Conservation (phyloP, 495 filamentous ascomycete species). For the Aspergillus egyptiacus region DNA sequence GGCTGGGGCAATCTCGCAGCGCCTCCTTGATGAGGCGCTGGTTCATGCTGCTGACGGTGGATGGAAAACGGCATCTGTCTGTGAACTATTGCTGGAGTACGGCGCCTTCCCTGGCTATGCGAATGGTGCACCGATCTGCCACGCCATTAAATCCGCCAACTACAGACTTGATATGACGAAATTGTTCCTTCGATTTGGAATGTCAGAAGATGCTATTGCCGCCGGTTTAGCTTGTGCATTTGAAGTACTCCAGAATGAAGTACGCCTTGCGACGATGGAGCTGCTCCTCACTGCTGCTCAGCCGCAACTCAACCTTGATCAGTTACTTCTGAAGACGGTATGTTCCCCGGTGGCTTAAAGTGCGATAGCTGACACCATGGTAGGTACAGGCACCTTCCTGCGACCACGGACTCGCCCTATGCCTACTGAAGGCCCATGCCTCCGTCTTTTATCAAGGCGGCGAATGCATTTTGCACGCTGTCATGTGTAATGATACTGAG, state of each 20-base stretch:
- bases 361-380: background rate
- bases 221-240: constrained; percentile 4
- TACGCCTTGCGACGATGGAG: background rate
- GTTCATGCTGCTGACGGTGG: constrained; percentile 1
- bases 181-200: background rate
- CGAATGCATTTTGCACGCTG: constrained; percentile 6
- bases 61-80: constrained; percentile 5
- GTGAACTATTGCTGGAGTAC: constrained; percentile 6
- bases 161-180: background rate
- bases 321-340: constrained; percentile 7
- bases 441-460: constrained; percentile 8
- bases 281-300: constrained; percentile 1
- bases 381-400: constrained; percentile 3
- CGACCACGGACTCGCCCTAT: background rate
- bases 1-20: background rate
- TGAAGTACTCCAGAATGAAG: background rate
- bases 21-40: constrained; percentile 8
- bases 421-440: background rate
- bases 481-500: constrained; percentile 7
- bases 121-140: constrained; percentile 2
- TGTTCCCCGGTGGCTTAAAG: background rate
- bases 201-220: constrained; percentile 3
- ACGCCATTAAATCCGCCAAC: constrained; percentile 1
- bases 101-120: constrained; percentile 4
- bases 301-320: constrained; percentile 2